These are phyloP conservation scores for Ichthyophonus hoferi DNA, from an alignment of 208 protist species.

Conservation along the genomic window DNA sequence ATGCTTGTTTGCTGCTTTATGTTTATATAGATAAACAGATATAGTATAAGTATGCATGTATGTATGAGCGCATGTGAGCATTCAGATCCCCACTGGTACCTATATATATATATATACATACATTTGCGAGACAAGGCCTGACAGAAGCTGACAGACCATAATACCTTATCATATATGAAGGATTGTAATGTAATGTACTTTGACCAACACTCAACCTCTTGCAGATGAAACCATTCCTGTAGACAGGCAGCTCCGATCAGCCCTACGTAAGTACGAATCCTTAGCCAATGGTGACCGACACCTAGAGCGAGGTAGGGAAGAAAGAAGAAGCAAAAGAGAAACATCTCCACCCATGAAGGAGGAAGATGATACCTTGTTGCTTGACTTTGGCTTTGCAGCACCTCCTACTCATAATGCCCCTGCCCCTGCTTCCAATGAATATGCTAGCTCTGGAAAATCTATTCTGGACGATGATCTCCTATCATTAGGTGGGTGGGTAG, in stretches of 20 bases:
- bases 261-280: neutral
- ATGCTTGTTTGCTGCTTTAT: too few species aligned
- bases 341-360: neutral
- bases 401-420: neutral
- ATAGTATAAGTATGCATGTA: too few species aligned
- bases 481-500: neutral
- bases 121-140: too few species aligned
- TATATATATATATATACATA: too few species aligned
- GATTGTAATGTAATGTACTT: too few species aligned
- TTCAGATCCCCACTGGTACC: too few species aligned
- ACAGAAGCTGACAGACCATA: too few species aligned
- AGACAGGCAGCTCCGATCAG: neutral
- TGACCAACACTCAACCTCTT: too few species aligned
- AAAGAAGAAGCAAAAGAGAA: neutral
- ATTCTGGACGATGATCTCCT: neutral
- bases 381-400: neutral
- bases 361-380: neutral
- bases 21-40: too few species aligned
- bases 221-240: neutral
- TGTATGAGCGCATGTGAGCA: too few species aligned
- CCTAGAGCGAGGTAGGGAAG: neutral
- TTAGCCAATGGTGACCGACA: neutral
- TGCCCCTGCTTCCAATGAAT: neutral
- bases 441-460: neutral
- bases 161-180: too few species aligned